Evolutionary conservation across 1,284 basidiomycete species (phyloP).

Genomic region (Trametes pubescens): DNA sequence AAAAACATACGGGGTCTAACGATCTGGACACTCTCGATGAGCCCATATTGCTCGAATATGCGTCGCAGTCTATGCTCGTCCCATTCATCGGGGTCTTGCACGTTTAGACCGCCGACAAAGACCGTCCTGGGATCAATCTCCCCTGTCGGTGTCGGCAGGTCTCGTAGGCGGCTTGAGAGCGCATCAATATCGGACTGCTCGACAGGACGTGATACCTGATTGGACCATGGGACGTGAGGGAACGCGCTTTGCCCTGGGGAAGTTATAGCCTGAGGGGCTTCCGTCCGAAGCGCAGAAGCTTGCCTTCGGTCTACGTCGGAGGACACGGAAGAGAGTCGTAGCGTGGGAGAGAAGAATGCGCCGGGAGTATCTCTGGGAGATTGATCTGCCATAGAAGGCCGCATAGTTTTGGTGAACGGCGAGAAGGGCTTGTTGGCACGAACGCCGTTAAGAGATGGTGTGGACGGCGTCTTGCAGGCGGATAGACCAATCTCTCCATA

Average conservation of each 20-base stretch:
- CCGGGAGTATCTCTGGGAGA: no score
- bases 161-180: conserved; percentile 25
- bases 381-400: background rate
- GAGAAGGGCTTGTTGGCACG: no score
- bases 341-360: no score
- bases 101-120: conserved; percentile 79
- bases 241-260: no score
- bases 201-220: background rate
- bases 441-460: background rate
- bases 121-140: conserved; percentile 70
- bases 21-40: conserved; percentile 67
- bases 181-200: background rate
- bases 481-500: conserved; percentile 43
- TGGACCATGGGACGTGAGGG: background rate
- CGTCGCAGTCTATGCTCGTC: conserved; percentile 64
- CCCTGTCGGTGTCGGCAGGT: conserved; percentile 41
- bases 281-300: no score
- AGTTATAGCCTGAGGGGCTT: background rate
- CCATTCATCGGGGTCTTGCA: conserved; percentile 69
- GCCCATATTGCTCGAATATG: conserved; percentile 70
- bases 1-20: conserved; percentile 64
- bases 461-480: background rate
- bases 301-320: no score
- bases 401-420: no score
- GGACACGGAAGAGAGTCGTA: no score